Evolutionary conservation across 345 rosid species (phyloP), one percentile per base, ranked within the genome.

Genomic region (Hibiscus syriacus): DNA sequence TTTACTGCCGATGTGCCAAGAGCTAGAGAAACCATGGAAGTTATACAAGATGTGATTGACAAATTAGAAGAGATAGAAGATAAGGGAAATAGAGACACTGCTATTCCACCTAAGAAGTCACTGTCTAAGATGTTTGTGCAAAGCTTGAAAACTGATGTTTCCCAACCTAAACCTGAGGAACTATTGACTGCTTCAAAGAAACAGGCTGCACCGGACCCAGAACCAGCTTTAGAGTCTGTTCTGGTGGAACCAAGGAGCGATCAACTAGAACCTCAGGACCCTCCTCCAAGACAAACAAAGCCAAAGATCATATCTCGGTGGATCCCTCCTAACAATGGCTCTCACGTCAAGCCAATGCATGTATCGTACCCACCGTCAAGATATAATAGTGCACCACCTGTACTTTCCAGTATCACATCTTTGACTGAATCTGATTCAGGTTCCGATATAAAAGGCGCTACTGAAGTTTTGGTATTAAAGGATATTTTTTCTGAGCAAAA

Each of bases 261-360:
- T 64, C 86, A 81, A 66, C 86, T 72, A 75, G 97, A 88, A 79
- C 68, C 78, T 67, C 86, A 78, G 52, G 79, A 72, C 70, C 69
- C 78, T 67, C 76, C 81, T 61, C 85, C 79, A 70, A 92, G 90
- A 73, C 80, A 74, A 74, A 89, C 92, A 61, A 92, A 85, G 88
- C 90, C 98, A 70, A 88, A 76, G 72, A 68, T 82, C 39, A 81
- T 80, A 26, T 88, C 92, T 64, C 84, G 91, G 70, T 92, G 98
- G 99, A 81, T 92, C 69, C 93, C 98, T 29, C 72, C 96, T 19
- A 88, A 88, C 81, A 95, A 85, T 77, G 97, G 90, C 60, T 85
- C 92, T 45, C 83, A 80, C 61, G 73, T 78, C 46, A 86, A 84
- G 79, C 88, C 96, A 41, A 84, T 88, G 96, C 93, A 84, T 73